Evolutionary conservation across 106 monocot species (phyloP).

Genomic region (Allium cepa): DNA sequence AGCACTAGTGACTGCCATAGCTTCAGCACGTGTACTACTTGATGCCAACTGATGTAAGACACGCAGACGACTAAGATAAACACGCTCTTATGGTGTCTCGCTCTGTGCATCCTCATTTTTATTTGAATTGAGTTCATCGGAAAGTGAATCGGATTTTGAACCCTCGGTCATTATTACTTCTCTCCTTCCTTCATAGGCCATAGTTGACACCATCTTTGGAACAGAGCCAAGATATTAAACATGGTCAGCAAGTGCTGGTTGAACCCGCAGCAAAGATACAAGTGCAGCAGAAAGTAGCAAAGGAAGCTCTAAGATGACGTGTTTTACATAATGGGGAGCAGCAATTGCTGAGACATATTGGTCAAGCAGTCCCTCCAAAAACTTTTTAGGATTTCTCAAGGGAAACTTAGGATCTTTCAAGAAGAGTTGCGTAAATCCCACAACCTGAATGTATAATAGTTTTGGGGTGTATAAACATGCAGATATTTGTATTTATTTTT

Average conservation of each 20-base stretch:
- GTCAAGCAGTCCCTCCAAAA: constrained; percentile 96
- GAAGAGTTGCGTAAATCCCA: constrained; percentile 97
- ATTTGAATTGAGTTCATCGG: neutral
- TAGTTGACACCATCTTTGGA: constrained; percentile 89
- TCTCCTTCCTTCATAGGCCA: constrained; percentile 93
- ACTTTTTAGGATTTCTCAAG: constrained; percentile 93
- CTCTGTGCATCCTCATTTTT: constrained; percentile 11
- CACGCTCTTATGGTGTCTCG: constrained; percentile 80
- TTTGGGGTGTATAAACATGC: neutral
- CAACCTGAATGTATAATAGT: constrained; percentile 46
- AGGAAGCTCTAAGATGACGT: constrained; percentile 68
- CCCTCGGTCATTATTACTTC: constrained; percentile 80
- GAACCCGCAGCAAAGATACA: constrained; percentile 91
- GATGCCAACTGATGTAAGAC: constrained; percentile 94
- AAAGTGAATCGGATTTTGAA: constrained; percentile 31
- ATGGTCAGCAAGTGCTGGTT: constrained; percentile 92
- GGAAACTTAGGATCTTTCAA: constrained; percentile 99
- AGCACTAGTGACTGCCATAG: constrained; percentile 96
- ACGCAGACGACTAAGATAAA: constrained; percentile 88
- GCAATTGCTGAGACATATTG: constrained; percentile 95
- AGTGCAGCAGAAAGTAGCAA: constrained; percentile 92
- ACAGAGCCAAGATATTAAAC: constrained; percentile 98
- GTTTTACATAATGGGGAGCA: constrained; percentile 77
- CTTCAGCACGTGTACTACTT: constrained; percentile 96
- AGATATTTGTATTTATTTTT: neutral